These are phyloP conservation scores for Alternaria novae-zelandiae DNA, from an alignment of 2,329 filamentous ascomycete species.

Conservation along the genomic window DNA sequence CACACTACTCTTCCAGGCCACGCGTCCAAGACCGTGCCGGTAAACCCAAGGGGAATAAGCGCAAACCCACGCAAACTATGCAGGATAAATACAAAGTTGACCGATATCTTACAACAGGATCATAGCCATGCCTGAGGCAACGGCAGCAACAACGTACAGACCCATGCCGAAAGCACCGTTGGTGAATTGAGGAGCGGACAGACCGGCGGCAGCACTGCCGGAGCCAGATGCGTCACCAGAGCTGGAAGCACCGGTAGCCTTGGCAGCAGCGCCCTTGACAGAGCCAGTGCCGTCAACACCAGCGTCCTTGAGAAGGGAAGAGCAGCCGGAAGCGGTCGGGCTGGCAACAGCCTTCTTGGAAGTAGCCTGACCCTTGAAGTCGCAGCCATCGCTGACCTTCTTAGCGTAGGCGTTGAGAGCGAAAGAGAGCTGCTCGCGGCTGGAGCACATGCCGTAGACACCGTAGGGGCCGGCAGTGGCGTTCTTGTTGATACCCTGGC, in stretches of 20 bases:
- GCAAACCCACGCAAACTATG: constrained; percentile 16
- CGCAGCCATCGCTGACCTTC: constrained; percentile 65
- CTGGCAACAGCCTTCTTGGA: constrained; percentile 57
- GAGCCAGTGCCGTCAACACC: constrained; percentile 65
- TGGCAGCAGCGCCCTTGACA: constrained; percentile 52
- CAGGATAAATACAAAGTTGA: constrained; percentile 8
- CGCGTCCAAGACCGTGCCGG: not conserved
- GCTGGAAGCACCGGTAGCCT: constrained; percentile 4
- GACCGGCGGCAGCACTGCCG: constrained; percentile 48
- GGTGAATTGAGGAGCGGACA: constrained; percentile 55
- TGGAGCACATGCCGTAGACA: constrained; percentile 77
- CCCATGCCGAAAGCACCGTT: constrained; percentile 56
- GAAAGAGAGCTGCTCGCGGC: constrained; percentile 73
- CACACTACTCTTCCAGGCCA: not conserved
- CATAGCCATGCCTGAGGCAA: constrained; percentile 61
- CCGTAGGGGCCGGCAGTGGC: constrained; percentile 73
- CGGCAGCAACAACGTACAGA: constrained; percentile 57
- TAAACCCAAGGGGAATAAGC: constrained; percentile 12
- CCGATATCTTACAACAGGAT: constrained; percentile 56
- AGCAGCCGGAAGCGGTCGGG: constrained; percentile 61
- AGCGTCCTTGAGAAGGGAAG: constrained; percentile 65
- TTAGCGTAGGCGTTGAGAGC: constrained; percentile 72
- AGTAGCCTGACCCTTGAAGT: constrained; percentile 72
- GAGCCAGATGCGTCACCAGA: constrained; percentile 25
- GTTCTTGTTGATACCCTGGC: constrained; percentile 72